Evolutionary conservation across 202 grass and related monocot species (phyloP), one percentile per base, ranked within the genome.

Genomic region (Eragrostis tef): DNA sequence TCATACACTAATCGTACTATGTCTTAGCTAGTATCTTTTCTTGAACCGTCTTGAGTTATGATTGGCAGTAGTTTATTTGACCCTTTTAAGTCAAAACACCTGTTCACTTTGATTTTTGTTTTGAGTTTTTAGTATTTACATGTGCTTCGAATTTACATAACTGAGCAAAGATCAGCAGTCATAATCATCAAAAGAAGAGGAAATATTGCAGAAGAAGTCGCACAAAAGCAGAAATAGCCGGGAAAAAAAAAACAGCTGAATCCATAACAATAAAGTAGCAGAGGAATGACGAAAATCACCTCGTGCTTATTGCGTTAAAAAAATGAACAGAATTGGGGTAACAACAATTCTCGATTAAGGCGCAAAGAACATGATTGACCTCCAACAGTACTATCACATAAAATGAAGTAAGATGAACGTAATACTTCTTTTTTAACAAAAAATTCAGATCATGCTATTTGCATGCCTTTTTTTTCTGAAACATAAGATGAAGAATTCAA

Each of bases 401-500:
- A 42, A 66, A 52, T 26, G 16, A 15, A 74, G 26, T 11, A 73
- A 24, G 39, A 49, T 67, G 73, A 11, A 25, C 4, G 4, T 1
- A 83, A 1, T 47, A 53, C 29, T 44, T 29, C 41, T 20, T 43
- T 48, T 86, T 19, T 67, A 31, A 44, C 17, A 49, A 39, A 70
- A 46, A 29, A 3, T 26, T 58, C 12, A 44, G 13, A 42, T 79
- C 75, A 79, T 79, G 64, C 31, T 79, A 44, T 73, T 68, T 68
- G 52, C 9, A 69, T 74, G 1, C 4, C 4, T 34, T 39, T 39
- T 39, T 39, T 39, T 39, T 39, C 29, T 13, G 27, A 79, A 67
- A 52, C 22, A 74, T 79, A 66, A 79, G 20, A 71, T 57, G n/a
- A 77, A 71, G 36, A 83, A 11, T 71, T 57, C 9, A 77, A 77